A percentile compares a stretch with the other conserved stretches of the same genome.
These are phyloP conservation scores for Hypocrella siamensis DNA, from an alignment of 2,329 filamentous ascomycete species.

Conservation along the genomic window DNA sequence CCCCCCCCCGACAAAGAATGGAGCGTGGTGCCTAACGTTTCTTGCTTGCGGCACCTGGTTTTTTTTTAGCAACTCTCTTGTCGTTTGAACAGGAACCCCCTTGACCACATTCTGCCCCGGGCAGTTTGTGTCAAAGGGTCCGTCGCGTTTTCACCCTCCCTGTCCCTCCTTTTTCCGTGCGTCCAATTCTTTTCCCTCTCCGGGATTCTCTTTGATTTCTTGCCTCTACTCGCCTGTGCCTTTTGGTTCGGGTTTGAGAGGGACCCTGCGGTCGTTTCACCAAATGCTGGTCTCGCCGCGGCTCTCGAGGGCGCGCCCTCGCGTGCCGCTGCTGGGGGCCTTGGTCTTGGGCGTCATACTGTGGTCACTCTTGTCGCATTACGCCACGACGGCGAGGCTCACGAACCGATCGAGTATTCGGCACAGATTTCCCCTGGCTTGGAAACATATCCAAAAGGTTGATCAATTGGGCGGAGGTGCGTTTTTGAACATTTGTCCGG, in stretches of 20 bases:
- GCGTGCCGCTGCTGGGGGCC: background rate
- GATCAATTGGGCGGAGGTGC: slow-evolving; percentile 8
- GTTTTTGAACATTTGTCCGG: background rate
- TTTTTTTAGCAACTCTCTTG: too few species aligned
- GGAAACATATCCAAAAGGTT: slow-evolving; percentile 7
- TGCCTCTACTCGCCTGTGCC: too few species aligned
- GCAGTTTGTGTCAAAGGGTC: too few species aligned
- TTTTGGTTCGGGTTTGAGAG: too few species aligned
- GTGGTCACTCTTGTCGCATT: slow-evolving; percentile 2
- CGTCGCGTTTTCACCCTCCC: too few species aligned
- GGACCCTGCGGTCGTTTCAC: too few species aligned
- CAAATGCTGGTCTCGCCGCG: slow-evolving; percentile 4
- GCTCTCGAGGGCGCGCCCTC: slow-evolving; percentile 3
- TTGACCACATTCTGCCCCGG: too few species aligned
- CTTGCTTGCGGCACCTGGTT: too few species aligned
- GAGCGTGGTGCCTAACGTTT: too few species aligned
- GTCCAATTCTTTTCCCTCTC: background rate
- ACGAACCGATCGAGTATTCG: slow-evolving; percentile 1
- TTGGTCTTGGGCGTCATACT: slow-evolving; percentile 4
- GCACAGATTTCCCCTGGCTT: slow-evolving; percentile 6
- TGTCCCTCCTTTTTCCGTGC: too few species aligned
- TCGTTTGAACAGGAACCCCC: too few species aligned
- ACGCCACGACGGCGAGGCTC: background rate
- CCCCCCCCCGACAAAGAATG: too few species aligned
- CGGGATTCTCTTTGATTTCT: background rate